These are phyloP conservation scores for Arthrobotrys megalospora DNA, from an alignment of 2,329 filamentous ascomycete genomes.

Conservation along the genomic window DNA sequence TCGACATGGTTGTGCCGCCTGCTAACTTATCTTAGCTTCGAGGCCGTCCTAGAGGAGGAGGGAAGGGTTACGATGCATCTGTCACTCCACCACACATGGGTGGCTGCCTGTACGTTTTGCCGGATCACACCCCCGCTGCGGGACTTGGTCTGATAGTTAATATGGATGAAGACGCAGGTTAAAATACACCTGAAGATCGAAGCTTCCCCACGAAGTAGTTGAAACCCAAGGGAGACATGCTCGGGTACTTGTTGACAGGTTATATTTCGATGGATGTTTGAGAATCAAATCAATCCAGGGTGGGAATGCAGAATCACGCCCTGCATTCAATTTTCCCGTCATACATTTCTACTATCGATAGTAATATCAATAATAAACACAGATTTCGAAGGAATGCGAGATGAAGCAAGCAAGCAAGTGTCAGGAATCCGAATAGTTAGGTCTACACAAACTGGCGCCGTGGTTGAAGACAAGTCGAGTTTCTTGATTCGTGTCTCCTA, in stretches of 20 bases:
- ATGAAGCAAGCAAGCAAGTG: constrained; percentile 6
- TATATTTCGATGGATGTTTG: constrained; percentile 15
- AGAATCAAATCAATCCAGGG: constrained; percentile 13
- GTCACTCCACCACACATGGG: background rate
- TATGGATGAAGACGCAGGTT: constrained; percentile 20
- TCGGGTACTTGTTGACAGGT: background rate
- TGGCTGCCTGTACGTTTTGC: constrained; percentile 8
- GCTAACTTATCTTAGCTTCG: background rate
- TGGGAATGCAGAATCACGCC: constrained; percentile 10
- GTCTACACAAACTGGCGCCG: constrained; percentile 10
- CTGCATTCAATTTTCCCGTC: constrained; percentile 10
- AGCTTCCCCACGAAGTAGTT: constrained; percentile 13
- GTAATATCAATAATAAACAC: constrained; percentile 3
- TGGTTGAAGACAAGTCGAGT: constrained; percentile 26
- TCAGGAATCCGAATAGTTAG: constrained; percentile 19
- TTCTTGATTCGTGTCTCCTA: constrained; percentile 28
- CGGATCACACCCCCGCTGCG: background rate
- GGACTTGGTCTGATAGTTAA: constrained; percentile 6
- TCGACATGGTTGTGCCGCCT: background rate
- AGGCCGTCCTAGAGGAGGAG: background rate
- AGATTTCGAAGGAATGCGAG: constrained; percentile 8
- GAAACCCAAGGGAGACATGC: background rate
- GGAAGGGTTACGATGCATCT: background rate
- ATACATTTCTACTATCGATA: constrained; percentile 27
- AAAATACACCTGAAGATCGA: constrained; percentile 8